A percentile compares a stretch with the other conserved stretches of the same genome.
Conservation (phyloP, 2,329 filamentous ascomycete genomes). For the Colletotrichum lini region DNA sequence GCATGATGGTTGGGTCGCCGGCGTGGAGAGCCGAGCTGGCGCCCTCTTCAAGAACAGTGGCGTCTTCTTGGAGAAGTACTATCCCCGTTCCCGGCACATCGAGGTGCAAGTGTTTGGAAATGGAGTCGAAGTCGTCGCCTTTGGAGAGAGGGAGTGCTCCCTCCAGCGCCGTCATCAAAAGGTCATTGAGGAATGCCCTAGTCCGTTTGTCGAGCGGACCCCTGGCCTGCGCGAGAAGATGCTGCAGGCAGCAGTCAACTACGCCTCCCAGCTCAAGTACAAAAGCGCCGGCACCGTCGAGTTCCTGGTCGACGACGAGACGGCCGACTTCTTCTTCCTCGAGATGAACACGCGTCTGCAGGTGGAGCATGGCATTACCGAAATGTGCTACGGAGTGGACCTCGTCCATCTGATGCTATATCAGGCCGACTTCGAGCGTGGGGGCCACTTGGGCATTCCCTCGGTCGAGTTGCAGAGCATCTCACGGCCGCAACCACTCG, state of each 20-base stretch:
- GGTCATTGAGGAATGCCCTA: slow-evolving; percentile 57
- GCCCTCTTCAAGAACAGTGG: slow-evolving; percentile 73
- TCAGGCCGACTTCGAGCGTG: slow-evolving; percentile 51
- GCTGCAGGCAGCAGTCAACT: slow-evolving; percentile 51
- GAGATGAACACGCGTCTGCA: slow-evolving; percentile 74
- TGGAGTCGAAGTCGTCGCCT: slow-evolving; percentile 51
- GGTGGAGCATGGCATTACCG: slow-evolving; percentile 77
- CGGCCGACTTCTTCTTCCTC: slow-evolving; percentile 51
- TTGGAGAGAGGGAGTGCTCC: slow-evolving; percentile 62
- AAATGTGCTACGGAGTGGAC: slow-evolving; percentile 18
- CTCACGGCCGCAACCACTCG: slow-evolving; percentile 43
- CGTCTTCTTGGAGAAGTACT: slow-evolving; percentile 76
- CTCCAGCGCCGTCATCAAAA: slow-evolving; percentile 63
- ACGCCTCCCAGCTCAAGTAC: slow-evolving; percentile 52
- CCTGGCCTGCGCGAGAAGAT: slow-evolving; percentile 50
- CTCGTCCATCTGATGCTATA: slow-evolving; percentile 32
- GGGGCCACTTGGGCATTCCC: slow-evolving; percentile 10
- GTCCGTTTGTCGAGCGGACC: slow-evolving; percentile 42
- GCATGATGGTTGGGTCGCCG: slow-evolving; percentile 76
- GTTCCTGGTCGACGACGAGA: slow-evolving; percentile 53
- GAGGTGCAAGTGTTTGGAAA: slow-evolving; percentile 63
- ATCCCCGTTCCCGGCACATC: slow-evolving; percentile 62
- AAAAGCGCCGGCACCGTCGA: slow-evolving; percentile 58
- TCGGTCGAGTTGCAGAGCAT: background rate
- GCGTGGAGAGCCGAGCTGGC: slow-evolving; percentile 68